Base-by-base conservation (phyloP, 2,329 filamentous ascomycete genomes). In the Stachybotrys elegans region DNA sequence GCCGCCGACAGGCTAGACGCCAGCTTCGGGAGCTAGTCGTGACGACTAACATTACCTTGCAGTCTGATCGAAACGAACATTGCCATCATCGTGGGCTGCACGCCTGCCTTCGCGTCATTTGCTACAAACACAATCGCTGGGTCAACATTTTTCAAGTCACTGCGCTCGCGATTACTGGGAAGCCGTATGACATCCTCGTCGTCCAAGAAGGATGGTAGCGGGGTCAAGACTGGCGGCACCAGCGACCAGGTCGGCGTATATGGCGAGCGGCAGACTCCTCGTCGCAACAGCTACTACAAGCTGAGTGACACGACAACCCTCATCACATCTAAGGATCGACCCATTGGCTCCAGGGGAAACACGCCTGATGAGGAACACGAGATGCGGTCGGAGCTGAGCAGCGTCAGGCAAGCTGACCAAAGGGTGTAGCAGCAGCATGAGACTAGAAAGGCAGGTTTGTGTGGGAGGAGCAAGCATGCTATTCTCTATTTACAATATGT, bases 61-160 rank as follows among this genome's bases (percentile, higher is more conserved):
- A 53, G 51, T 16, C 32, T 52, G 12, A 29, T 48, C 23, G 51
- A 53, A 25, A 46, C 29, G 25, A 51, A 47, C 22, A 39, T 51
- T 13, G 51, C 51, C 40, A 29, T 53, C 27, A 46, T 53, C 20
- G 48, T 50, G 16, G 43, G 48, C 13, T 52, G 35, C n/a, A 47
- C 49, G 22, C 50, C 48, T 21, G 48, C 50, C 12, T 47, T 47
- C 43, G 43, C 46, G 31, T 34, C 25, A 14, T 34, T 34, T 17
- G n/a, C 31, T 17, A 34, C 31, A 14, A 16, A 13, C 6, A 34
- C 31, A 14, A 34, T 34, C 31, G 31, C 14, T 17, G 31, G 31
- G 14, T 34, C 31, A 17, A 16, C 31, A 7, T 3, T 34, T 16
- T 34, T 34, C 31, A 34, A 34, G 19, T 34, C 31, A 17, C 31